These are phyloP conservation scores for Suillus luteus DNA, from an alignment of 768 basidiomycete genomes.

Conservation along the genomic window DNA sequence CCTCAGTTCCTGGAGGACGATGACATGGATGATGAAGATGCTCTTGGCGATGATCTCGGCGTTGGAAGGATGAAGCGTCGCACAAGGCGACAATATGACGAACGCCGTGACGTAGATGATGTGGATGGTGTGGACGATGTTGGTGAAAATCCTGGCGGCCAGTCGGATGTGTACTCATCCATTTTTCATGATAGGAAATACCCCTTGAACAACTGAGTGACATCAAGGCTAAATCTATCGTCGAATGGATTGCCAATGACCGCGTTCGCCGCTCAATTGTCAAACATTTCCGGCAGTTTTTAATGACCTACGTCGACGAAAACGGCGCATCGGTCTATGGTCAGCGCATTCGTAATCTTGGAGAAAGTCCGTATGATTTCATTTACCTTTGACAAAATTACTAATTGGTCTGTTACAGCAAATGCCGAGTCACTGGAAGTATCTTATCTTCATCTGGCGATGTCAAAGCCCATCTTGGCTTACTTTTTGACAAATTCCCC, in stretches of 20 bases:
- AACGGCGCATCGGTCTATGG: slow-evolving; percentile 92
- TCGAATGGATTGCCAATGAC: slow-evolving; percentile 96
- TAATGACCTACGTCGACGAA: slow-evolving; percentile 96
- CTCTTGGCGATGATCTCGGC: slow-evolving; percentile 66
- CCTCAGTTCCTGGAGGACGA: slow-evolving; percentile 88
- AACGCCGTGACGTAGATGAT: slow-evolving; percentile 87
- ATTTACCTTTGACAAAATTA: slow-evolving; percentile 12
- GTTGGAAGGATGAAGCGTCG: slow-evolving; percentile 75
- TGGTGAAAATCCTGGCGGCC: slow-evolving; percentile 30
- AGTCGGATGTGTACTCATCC: slow-evolving; percentile 15
- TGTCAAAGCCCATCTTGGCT: slow-evolving; percentile 92
- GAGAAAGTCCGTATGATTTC: slow-evolving; percentile 71
- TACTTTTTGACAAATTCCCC: slow-evolving; percentile 98
- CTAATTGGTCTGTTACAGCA: slow-evolving; percentile 46
- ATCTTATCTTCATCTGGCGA: slow-evolving; percentile 91
- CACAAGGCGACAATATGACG: slow-evolving; percentile 91
- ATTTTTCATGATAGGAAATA: slow-evolving; percentile 62
- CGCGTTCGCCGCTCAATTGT: slow-evolving; percentile 88
- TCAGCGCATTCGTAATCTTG: slow-evolving; percentile 87
- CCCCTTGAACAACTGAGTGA: slow-evolving; percentile 95
- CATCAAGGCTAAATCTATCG: slow-evolving; percentile 96
- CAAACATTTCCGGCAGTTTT: slow-evolving; percentile 91
- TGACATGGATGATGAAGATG: slow-evolving; percentile 75
- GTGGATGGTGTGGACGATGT: slow-evolving; percentile 88
- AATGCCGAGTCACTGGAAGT: slow-evolving; percentile 98